Conservation (phyloP, 1,284 basidiomycete genomes). For the Takashimella koratensis region DNA sequence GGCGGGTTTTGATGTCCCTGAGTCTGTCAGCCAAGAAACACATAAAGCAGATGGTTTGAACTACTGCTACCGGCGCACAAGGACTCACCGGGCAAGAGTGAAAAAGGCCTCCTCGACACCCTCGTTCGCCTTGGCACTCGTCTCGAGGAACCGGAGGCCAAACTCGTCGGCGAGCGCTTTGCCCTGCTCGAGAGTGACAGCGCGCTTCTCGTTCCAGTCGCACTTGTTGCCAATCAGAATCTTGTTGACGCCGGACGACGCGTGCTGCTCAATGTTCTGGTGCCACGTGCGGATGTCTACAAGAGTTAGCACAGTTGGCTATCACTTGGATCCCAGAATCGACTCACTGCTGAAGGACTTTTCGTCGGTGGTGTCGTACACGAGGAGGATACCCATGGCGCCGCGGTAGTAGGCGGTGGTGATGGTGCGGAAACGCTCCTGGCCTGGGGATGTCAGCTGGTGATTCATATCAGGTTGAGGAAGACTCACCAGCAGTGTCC, state of each 20-base stretch:
- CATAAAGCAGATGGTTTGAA: too few species aligned
- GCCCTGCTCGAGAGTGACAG: constrained; percentile 69
- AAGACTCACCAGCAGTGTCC: constrained; percentile 78
- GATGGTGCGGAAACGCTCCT: constrained; percentile 98
- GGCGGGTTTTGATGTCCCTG: constrained; percentile 93
- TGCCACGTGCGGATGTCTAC: constrained; percentile 99
- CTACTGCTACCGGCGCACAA: too few species aligned
- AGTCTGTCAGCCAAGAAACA: background rate
- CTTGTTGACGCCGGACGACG: constrained; percentile 98
- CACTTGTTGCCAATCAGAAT: constrained; percentile 99
- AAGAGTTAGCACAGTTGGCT: background rate
- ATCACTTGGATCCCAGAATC: background rate
- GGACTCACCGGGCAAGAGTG: constrained; percentile 78
- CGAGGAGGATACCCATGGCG: constrained; percentile 97
- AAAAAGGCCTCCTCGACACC: constrained; percentile 99
- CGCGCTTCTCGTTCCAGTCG: constrained; percentile 96
- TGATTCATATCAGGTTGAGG: background rate
- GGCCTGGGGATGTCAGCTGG: constrained; percentile 52
- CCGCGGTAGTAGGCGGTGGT: constrained; percentile 99
- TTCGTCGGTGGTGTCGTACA: constrained; percentile 98
- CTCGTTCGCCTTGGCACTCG: constrained; percentile 94
- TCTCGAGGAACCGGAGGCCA: constrained; percentile 95
- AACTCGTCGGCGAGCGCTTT: constrained; percentile 71
- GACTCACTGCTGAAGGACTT: constrained; percentile 91
- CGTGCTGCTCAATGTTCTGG: constrained; percentile 97